These are phyloP conservation scores for Oenanthe javanica DNA, from an alignment of 140 eudicot species.

Conservation along the genomic window DNA sequence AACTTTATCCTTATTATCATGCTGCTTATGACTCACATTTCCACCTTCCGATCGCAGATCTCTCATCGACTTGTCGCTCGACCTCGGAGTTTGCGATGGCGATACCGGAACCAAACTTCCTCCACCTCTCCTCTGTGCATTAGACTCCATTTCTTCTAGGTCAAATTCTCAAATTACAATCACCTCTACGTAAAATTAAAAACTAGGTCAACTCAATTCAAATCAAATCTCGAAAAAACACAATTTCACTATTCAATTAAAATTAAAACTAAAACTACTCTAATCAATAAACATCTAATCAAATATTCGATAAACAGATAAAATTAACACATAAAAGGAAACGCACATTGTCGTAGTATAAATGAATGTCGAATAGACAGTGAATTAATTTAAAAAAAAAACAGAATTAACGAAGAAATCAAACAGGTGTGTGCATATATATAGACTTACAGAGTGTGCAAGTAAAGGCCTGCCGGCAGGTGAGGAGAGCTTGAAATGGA, in stretches of 20 bases:
- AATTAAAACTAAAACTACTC: too few species aligned
- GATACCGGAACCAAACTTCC: too few species aligned
- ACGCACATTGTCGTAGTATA: neutral
- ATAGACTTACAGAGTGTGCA: neutral
- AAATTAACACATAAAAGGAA: neutral
- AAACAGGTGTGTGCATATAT: neutral
- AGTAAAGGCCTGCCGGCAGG: neutral
- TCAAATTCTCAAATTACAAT: neutral
- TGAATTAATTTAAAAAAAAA: neutral
- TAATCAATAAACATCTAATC: neutral
- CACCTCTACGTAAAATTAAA: neutral
- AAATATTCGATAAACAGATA: too few species aligned
- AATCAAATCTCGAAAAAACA: neutral
- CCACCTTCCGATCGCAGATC: too few species aligned
- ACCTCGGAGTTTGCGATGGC: too few species aligned
- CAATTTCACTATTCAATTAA: neutral
- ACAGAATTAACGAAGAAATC: neutral
- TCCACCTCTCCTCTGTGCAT: slow-evolving; percentile 8
- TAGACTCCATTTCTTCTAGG: neutral
- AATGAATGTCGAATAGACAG: neutral
- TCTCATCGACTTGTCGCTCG: too few species aligned
- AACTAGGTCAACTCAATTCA: neutral
- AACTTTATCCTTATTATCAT: slow-evolving; percentile 31
- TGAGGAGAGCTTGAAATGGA: neutral
- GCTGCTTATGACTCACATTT: too few species aligned